Evolutionary conservation across 2,329 filamentous ascomycete genomes (phyloP), one percentile per base, ranked within the genome.

Genomic region (Ophiocordyceps robertsii): DNA sequence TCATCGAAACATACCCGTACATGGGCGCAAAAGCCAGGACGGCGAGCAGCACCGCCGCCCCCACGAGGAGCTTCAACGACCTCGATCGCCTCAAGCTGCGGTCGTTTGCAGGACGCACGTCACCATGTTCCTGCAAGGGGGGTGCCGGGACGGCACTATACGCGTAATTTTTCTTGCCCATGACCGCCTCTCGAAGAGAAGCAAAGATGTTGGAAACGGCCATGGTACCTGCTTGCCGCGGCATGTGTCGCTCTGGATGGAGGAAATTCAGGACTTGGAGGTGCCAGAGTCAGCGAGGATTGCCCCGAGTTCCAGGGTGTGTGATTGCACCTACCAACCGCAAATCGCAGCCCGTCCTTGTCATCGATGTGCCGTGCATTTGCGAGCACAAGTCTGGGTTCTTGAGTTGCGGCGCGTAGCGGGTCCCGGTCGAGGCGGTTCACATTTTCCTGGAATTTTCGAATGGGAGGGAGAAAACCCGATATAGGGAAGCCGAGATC

Each of bases 121-220:
- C 6, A 10, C 14, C 12, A 37, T 21, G 1, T 10, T 14, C 16
- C 24, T 16, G n/a, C 11, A 40, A 39, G 16, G 45, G 50, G 2
- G 44, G 49, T 10, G 44, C 43, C 14, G 54, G 51, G 30, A 59
- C 46, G 16, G 55, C 49, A 41, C 49, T 56, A 45, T 62, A 61
- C 43, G 49, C 52, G 48, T 60, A 51, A 29, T 44, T 47, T 4
- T 50, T 44, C 6, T 48, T 43, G 32, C 47, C 42, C 40, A 53
- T 37, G 10, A 48, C 24, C 19, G 41, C 46, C 31, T 41, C 49
- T 38, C 55, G 43, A 29, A 45, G n/a, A n/a, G 41, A 43, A 35
- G 44, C 38, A 21, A 40, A 29, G 19, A 39, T 32, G 16, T 41
- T 12, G 19, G 27, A 39, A n/a, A 46, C 21, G 14, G 40, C 46